Evolutionary conservation across 2,329 filamentous ascomycete genomes (phyloP), one percentile per base, ranked within the genome.

Genomic region (Plectosphaerella sp.): DNA sequence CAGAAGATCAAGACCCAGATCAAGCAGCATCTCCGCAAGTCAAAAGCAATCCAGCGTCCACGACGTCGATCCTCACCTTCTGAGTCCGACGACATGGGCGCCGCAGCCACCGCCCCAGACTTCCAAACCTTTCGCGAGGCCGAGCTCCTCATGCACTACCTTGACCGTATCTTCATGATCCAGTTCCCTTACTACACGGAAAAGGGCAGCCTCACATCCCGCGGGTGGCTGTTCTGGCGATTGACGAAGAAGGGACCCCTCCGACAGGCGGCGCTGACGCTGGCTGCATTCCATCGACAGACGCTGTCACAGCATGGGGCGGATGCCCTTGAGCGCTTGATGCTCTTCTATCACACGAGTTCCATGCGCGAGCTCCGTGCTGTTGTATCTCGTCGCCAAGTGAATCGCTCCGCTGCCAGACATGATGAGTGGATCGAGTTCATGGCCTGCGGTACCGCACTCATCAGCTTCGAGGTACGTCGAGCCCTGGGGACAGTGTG

Each of bases 111-210:
- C 28, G 36, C n/a, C 46, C 35, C 12, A 48, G 46, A n/a, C 33
- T 35, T 42, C 46, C 37, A 24, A 39, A 41, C 39, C 16, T 28
- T 47, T 33, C 39, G 61, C 20, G 62, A 64, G 46, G 59, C 62
- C 2, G 61, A 64, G 41, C 59, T 64, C 6, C 50, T 65, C 4
- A 56, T 63, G 11, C 58, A 65, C 24, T 65, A 64, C 45, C 45
- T 65, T 5, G 62, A 64, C 28, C 62, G 63, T 25, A 62, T 64
- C 14, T 63, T 64, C 28, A 61, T 59, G 0, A 49, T 64, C 1
- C 61, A 64, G 33, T 64, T 61, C 33, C 55, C 61, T 1, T 63
- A 60, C 35, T 63, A 64, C 11, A 54, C 55, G 7, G 59, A 63
- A n/a, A 58, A 58, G 1, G 58, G 62, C 1, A 55, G 58, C 6